Base-by-base conservation (phyloP, 129 eudicot species). In the Rutidosis leptorrhynchoides region DNA sequence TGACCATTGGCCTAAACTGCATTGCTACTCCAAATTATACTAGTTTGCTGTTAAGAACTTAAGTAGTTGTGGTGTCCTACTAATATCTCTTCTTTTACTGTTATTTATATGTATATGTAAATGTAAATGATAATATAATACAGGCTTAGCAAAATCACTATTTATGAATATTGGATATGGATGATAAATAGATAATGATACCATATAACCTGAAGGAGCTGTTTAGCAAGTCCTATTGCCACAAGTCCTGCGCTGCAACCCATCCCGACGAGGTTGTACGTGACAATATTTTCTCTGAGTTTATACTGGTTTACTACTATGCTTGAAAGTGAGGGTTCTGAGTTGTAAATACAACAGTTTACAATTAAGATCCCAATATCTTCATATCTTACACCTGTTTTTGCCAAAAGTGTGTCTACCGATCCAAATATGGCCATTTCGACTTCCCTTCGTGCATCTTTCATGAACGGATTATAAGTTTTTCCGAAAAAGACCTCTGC, bases 261-360 rank as follows among this genome's bases (percentile, higher is more conserved):
- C 95, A 86, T 86, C 6, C 95, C 94, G 49, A 20, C 9, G 17
- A 86, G 79, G 57, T 81, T 80, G 73, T 83, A 83, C 72, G 67
- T 80, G 29, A 42, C 15, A 58, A 83, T 51, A 66, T 75, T 57
- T 5, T 74, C 80, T 55, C 75, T 69, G 6, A 86, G 76, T 76
- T 80, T 86, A 66, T 83, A 83, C 1, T 55, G 76, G 51, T 83
- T 86, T 3, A 86, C 81, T 28, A 86, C 67, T 40, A 69, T 71
- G 62, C 80, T 49, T 9, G 77, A 32, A 9, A 86, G 71, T 8
- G 86, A 83, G 0, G 84, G 89, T 5, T 19, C 35, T 16, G 65
- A 27, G 68, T 76, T 75, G 54, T 74, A 86, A 28, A 83, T 4
- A n/a, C 79, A 35, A 35, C 83, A 83, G 46, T 83, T 80, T 29